Conservation (phyloP, 2,329 filamentous ascomycete species). For the Graphilbum fragrans region DNA sequence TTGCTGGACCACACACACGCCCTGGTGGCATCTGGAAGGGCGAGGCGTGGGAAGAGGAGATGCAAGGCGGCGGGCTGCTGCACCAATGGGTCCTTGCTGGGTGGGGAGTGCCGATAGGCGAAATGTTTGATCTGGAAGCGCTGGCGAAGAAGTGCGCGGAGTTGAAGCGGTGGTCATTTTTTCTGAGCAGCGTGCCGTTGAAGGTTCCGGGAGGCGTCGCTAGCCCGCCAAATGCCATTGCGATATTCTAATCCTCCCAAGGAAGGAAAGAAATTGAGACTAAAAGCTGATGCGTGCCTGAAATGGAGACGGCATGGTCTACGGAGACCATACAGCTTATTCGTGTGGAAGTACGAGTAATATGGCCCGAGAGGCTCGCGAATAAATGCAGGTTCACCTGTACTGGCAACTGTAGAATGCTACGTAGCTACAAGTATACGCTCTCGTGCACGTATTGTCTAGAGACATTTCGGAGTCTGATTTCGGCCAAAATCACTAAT, state of each 20-base stretch:
- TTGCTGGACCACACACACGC: conserved; percentile 9
- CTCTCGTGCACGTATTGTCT: too few species aligned
- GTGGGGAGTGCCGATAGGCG: conserved; percentile 39
- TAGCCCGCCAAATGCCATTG: conserved; percentile 24
- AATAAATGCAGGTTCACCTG: too few species aligned
- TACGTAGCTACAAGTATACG: too few species aligned
- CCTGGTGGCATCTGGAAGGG: conserved; percentile 5
- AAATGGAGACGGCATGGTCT: too few species aligned
- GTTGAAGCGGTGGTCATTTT: conserved; percentile 24
- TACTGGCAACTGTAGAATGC: too few species aligned
- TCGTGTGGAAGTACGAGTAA: too few species aligned
- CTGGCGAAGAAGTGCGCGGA: conserved; percentile 21
- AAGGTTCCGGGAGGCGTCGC: conserved; percentile 23
- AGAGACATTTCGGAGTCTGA: too few species aligned
- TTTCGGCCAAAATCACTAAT: too few species aligned
- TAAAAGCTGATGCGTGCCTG: too few species aligned
- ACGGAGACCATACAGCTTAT: too few species aligned
- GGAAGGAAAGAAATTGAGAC: too few species aligned
- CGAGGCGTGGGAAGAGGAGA: conserved; percentile 7
- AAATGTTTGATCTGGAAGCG: conserved; percentile 32
- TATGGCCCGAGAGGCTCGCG: too few species aligned
- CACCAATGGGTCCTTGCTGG: conserved; percentile 32
- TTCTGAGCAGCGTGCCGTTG: conserved; percentile 25
- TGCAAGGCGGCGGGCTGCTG: conserved; percentile 14
- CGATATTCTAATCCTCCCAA: conserved; percentile 21